Percentiles rank a stretch among this genome's conserved stretches.
Conservation (phyloP, 2,329 filamentous ascomycete genomes). For the Bipolaris zeicola region DNA sequence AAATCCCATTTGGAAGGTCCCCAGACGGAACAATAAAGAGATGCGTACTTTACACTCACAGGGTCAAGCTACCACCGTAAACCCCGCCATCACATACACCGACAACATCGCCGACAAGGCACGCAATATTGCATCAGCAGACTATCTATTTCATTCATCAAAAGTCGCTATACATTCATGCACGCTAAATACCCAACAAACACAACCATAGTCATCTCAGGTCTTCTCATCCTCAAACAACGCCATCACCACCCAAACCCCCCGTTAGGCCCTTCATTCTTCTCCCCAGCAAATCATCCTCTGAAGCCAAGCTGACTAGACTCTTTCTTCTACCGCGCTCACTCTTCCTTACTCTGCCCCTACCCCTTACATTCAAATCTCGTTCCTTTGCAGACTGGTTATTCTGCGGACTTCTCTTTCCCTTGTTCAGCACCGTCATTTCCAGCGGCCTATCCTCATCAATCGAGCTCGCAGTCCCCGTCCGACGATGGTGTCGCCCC, state of each 20-base stretch:
- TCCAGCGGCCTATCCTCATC: conserved; percentile 84
- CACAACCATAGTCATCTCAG: not conserved
- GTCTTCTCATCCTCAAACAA: not conserved
- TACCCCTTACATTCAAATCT: conserved; percentile 14
- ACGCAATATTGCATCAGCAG: not conserved
- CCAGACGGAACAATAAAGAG: not conserved
- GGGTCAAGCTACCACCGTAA: not conserved
- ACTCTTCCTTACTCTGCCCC: conserved; percentile 35
- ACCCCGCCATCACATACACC: not conserved
- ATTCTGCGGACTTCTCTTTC: conserved; percentile 29
- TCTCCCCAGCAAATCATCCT: conserved; percentile 55
- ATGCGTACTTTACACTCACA: not conserved
- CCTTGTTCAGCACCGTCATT: conserved; percentile 61
- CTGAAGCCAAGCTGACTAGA: conserved; percentile 54
- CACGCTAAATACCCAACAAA: not conserved
- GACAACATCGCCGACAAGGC: not conserved
- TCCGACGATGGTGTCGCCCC: conserved; percentile 53
- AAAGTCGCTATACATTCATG: not conserved
- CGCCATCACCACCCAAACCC: conserved; percentile 42
- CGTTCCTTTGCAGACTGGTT: not conserved
- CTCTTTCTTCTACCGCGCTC: conserved; percentile 47
- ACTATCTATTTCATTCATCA: not conserved
- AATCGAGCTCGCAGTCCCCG: conserved; percentile 62
- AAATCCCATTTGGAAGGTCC: too few relatives aligned
- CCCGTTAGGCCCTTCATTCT: conserved; percentile 56